Percentiles rank a stretch among this genome's conserved stretches.
Evolutionary conservation across 768 basidiomycete species (phyloP).

Genomic region (Leccinum ochraceum): DNA sequence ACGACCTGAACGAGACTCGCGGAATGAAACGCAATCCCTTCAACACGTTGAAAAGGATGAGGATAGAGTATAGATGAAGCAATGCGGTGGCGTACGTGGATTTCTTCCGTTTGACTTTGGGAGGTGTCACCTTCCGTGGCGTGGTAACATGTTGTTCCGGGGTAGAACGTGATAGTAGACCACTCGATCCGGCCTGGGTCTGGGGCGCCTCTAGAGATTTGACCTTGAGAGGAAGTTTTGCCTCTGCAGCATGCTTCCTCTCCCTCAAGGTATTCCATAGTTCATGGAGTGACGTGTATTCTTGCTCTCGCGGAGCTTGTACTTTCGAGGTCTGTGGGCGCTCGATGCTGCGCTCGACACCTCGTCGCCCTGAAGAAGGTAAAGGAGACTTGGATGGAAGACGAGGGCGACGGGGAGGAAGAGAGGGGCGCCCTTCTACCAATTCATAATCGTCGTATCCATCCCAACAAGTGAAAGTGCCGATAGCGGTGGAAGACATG

Average conservation of each 20-base stretch:
- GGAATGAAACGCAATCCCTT: conserved; percentile 59
- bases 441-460: conserved; percentile 31
- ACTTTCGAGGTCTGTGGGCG: conserved; percentile 23
- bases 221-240: conserved; percentile 67
- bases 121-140: conserved; percentile 33
- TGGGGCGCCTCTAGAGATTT: conserved; percentile 56
- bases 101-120: conserved; percentile 56
- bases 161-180: conserved; percentile 19
- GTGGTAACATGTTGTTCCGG: conserved; percentile 26
- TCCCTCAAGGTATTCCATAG: conserved; percentile 69
- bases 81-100: conserved; percentile 55
- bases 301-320: conserved; percentile 23
- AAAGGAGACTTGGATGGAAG: conserved; percentile 22
- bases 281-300: conserved; percentile 45
- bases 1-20: conserved; percentile 69
- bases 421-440: conserved; percentile 20
- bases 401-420: conserved; percentile 23
- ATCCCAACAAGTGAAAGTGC: conserved; percentile 37
- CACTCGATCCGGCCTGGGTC: conserved; percentile 23
- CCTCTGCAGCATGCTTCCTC: conserved; percentile 66
- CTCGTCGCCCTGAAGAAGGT: conserved; percentile 13
- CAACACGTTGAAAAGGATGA: conserved; percentile 20
- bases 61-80: conserved; percentile 8
- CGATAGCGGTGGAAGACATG: conserved; percentile 36
- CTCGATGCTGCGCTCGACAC: conserved; percentile 22